Evolutionary conservation across 352 stramenopile species (phyloP).

Genomic region (Phytopythium kandeliae): DNA sequence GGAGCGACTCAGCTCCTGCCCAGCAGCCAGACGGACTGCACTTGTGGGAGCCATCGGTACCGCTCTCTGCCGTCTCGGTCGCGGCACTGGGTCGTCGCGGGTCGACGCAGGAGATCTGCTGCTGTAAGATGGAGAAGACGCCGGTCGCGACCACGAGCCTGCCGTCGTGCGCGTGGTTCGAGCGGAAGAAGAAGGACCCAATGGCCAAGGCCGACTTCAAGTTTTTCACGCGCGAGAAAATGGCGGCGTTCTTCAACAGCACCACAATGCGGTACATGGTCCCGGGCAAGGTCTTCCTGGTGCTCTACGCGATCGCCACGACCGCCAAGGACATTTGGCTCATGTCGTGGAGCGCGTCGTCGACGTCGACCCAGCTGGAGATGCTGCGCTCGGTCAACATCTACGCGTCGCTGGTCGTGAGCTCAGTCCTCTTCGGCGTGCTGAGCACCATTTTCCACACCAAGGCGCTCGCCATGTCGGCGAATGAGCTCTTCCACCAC

Average conservation of each 20-base stretch:
- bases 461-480: constrained; percentile 23
- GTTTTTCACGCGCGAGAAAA: constrained; percentile 3
- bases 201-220: constrained; percentile 19
- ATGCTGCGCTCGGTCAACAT: constrained; percentile 24
- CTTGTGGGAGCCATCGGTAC: constrained; percentile 16
- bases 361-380: not conserved
- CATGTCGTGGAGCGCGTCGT: constrained; percentile 30
- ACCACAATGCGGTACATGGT: constrained; percentile 20
- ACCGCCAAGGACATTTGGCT: constrained; percentile 31
- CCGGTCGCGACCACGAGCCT: not conserved
- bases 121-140: not conserved
- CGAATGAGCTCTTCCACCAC: constrained; percentile 32
- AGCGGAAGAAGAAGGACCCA: constrained; percentile 5
- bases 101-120: too few species aligned
- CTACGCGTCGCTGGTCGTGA: constrained; percentile 28
- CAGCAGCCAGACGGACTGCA: constrained; percentile 4
- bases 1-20: not conserved
- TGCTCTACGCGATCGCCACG: constrained; percentile 21
- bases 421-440: constrained; percentile 26
- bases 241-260: not conserved
- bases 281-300: constrained; percentile 20
- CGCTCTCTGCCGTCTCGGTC: constrained; percentile 2
- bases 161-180: not conserved
- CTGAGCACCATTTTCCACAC: constrained; percentile 26
- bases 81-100: not conserved